Conservation (phyloP, 805 yeast genomes). For the Barnettozyma pratensis region DNA sequence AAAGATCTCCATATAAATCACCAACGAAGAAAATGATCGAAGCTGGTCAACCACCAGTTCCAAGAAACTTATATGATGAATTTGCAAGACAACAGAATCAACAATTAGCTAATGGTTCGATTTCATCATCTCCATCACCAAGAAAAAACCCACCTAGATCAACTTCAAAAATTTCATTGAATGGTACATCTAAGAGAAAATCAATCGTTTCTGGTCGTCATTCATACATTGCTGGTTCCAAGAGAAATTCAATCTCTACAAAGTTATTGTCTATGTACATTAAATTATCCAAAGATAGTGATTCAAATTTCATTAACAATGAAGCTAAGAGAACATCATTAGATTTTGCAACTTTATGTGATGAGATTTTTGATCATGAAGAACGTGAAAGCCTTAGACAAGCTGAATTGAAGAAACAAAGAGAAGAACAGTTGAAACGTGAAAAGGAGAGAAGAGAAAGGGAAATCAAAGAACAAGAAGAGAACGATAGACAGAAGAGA, state of each 20-base stretch:
- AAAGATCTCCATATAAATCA: conserved; percentile 19
- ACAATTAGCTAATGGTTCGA: conserved; percentile 1
- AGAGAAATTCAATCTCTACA: conserved; percentile 69
- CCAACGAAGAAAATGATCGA: conserved; percentile 24
- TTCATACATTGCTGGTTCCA: conserved; percentile 34
- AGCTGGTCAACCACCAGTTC: conserved; percentile 19
- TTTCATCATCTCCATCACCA: conserved; percentile 6
- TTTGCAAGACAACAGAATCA: conserved; percentile 10
- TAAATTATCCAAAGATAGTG: conserved; percentile 53
- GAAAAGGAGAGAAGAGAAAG: conserved; percentile 22
- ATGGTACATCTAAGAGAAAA: conserved; percentile 17
- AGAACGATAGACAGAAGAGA: conserved; percentile 5
- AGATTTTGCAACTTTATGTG: conserved; percentile 73
- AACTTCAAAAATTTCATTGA: conserved; percentile 7
- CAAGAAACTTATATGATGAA: conserved; percentile 18
- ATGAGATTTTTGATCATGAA: conserved; percentile 70
- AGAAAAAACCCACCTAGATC: conserved; percentile 1
- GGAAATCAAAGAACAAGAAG: conserved; percentile 13
- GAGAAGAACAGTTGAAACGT: conserved; percentile 19
- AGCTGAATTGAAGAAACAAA: conserved; percentile 26
- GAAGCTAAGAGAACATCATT: conserved; percentile 74
- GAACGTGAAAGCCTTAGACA: conserved; percentile 53
- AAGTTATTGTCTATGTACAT: conserved; percentile 71
- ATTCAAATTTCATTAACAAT: conserved; percentile 65
- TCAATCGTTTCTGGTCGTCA: conserved; percentile 25